These are phyloP conservation scores for Achaetomiella virescens DNA, from an alignment of 495 filamentous ascomycete genomes.

Conservation along the genomic window DNA sequence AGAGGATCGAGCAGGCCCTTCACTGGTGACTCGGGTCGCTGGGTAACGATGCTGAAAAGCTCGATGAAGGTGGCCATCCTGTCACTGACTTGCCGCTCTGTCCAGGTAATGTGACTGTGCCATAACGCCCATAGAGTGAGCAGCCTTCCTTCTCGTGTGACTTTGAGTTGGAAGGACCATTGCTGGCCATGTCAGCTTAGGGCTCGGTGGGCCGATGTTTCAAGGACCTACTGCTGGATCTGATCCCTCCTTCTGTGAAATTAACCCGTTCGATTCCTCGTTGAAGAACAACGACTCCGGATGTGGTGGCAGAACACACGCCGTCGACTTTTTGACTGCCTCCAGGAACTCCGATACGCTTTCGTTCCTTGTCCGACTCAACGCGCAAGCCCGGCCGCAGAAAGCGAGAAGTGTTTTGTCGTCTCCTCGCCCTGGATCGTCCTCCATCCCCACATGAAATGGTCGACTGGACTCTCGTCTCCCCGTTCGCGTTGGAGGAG, in stretches of 20 bases:
- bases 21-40: conserved; percentile 1
- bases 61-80: conserved; percentile 11
- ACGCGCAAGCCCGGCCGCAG: conserved; percentile 1
- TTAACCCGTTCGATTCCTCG: neutral
- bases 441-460: conserved; percentile 13
- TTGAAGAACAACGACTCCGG: conserved; percentile 11
- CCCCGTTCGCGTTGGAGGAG: conserved; percentile 14
- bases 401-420: conserved; percentile 3
- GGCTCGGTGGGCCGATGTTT: neutral
- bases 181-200: conserved; percentile 1
- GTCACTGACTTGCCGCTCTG: conserved; percentile 2
- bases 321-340: conserved; percentile 1
- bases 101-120: conserved; percentile 1
- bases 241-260: neutral
- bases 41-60: neutral
- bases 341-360: conserved; percentile 2
- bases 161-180: conserved; percentile 15
- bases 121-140: conserved; percentile 15
- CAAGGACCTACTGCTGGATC: conserved; percentile 1
- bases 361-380: conserved; percentile 1
- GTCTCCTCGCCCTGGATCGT: neutral
- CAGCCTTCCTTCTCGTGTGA: neutral
- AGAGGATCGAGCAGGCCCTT: conserved; percentile 12
- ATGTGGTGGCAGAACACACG: neutral
- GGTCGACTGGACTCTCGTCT: conserved; percentile 10